phyloP scores from a whole-genome alignment of 768 basidiomycete species.

The Calvatia gigantea region DNA sequence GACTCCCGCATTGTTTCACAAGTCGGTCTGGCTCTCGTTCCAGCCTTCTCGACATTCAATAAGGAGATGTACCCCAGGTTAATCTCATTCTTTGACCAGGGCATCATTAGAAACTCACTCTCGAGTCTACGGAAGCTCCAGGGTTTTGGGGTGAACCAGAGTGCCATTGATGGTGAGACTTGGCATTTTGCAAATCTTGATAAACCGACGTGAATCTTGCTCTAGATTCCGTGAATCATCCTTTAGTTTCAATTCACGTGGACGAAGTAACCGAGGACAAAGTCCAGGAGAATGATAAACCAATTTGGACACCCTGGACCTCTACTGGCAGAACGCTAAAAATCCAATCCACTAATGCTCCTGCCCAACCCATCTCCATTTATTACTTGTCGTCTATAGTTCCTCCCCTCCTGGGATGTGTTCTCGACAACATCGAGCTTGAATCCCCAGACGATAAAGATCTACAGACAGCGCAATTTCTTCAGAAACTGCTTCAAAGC shows the following conservation, averaged over 20 bases:
- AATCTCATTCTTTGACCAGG: slow-evolving; percentile 65
- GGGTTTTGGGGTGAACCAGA: slow-evolving; percentile 20
- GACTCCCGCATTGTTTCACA: slow-evolving; percentile 51
- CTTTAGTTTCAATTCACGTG: slow-evolving; percentile 58
- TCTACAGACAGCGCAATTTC: slow-evolving; percentile 27
- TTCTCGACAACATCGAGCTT: slow-evolving; percentile 37
- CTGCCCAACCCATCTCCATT: slow-evolving; percentile 48
- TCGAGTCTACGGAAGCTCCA: slow-evolving; percentile 39
- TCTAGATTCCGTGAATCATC: slow-evolving; percentile 21
- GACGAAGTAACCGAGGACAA: slow-evolving; percentile 41
- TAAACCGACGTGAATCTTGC: neutral
- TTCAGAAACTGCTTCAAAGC: slow-evolving; percentile 50
- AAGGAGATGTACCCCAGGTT: slow-evolving; percentile 60
- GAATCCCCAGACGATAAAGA: slow-evolving; percentile 32
- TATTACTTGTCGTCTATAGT: slow-evolving; percentile 63
- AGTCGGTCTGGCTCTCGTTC: slow-evolving; percentile 68
- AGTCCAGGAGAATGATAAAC: neutral
- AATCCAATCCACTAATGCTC: slow-evolving; percentile 51
- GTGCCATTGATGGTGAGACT: slow-evolving; percentile 8
- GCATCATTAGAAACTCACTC: slow-evolving; percentile 52
- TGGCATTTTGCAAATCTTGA: neutral
- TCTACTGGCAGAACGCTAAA: slow-evolving; percentile 16
- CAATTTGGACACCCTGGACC: slow-evolving; percentile 1
- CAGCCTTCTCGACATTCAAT: slow-evolving; percentile 68
- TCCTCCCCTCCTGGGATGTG: slow-evolving; percentile 54